A percentile compares a stretch with the other conserved stretches of the same genome.
Evolutionary conservation across 371 early-diverging fungal species (phyloP).

Genomic region (Apophysomyces ossiformis): DNA sequence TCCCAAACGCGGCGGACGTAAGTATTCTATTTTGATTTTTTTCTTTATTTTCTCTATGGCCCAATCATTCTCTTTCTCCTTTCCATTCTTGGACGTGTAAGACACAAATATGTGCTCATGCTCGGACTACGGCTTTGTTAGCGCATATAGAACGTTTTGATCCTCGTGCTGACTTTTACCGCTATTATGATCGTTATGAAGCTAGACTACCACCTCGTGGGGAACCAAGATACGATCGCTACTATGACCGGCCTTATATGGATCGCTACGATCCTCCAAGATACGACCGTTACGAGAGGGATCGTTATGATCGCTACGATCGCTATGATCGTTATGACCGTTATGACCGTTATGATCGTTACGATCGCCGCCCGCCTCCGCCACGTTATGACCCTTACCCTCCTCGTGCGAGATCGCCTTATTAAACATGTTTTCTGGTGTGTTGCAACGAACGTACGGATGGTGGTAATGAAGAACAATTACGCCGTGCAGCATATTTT

Average conservation of each 20-base stretch:
- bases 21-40: conserved; percentile 15
- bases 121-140: conserved; percentile 27
- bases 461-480: conserved; percentile 7
- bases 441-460: background rate
- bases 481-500: conserved; percentile 10
- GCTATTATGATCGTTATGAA: conserved; percentile 29
- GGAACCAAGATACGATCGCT: conserved; percentile 51
- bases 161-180: conserved; percentile 28
- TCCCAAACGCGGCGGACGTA: conserved; percentile 62
- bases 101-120: conserved; percentile 12
- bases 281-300: conserved; percentile 58
- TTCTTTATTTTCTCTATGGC: conserved; percentile 1
- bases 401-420: conserved; percentile 58
- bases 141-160: conserved; percentile 32
- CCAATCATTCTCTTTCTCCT: background rate
- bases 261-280: conserved; percentile 60
- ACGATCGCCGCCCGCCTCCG: conserved; percentile 60
- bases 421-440: conserved; percentile 27
- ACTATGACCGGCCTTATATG: conserved; percentile 58
- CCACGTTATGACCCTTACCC: conserved; percentile 61
- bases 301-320: conserved; percentile 61
- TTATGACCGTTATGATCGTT: conserved; percentile 61
- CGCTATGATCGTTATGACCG: conserved; percentile 58
- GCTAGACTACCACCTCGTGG: conserved; percentile 39
- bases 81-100: conserved; percentile 20